A percentile compares a stretch with the other conserved stretches of the same genome.
Evolutionary conservation across 441 rosid genomes (phyloP).

Genomic region (Erodium moschatum): DNA sequence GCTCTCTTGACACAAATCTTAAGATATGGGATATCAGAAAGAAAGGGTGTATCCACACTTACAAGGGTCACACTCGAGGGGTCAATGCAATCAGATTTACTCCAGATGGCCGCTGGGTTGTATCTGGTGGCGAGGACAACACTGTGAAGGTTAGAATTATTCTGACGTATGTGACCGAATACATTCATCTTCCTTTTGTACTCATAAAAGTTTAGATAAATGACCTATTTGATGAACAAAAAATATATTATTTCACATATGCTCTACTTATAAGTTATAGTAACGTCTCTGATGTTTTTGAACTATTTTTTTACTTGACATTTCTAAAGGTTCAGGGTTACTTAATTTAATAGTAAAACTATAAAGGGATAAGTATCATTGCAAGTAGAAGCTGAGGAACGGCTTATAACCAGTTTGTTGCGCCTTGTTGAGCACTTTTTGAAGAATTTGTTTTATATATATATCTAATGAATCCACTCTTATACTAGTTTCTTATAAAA

Average conservation of each 20-base stretch:
- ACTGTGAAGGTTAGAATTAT: conserved; percentile 62
- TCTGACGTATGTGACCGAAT: conserved; percentile 13
- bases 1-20: conserved; percentile 88
- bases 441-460: background rate
- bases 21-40: conserved; percentile 99
- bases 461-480: background rate
- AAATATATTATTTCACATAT: background rate
- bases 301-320: background rate
- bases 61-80: conserved; percentile 96
- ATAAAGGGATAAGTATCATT: too few relatives aligned
- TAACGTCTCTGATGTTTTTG: too few relatives aligned
- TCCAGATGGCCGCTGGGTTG: conserved; percentile 99
- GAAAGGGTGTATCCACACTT: conserved; percentile 95
- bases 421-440: background rate
- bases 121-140: conserved; percentile 97
- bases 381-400: too few relatives aligned
- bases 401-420: background rate
- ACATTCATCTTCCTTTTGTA: background rate
- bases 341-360: too few relatives aligned
- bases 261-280: background rate
- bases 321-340: background rate
- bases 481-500: background rate
- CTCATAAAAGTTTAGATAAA: background rate
- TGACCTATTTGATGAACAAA: background rate
- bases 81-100: conserved; percentile 93